Conservation (phyloP, 441 rosid genomes). For the Gossypium trilobum region DNA sequence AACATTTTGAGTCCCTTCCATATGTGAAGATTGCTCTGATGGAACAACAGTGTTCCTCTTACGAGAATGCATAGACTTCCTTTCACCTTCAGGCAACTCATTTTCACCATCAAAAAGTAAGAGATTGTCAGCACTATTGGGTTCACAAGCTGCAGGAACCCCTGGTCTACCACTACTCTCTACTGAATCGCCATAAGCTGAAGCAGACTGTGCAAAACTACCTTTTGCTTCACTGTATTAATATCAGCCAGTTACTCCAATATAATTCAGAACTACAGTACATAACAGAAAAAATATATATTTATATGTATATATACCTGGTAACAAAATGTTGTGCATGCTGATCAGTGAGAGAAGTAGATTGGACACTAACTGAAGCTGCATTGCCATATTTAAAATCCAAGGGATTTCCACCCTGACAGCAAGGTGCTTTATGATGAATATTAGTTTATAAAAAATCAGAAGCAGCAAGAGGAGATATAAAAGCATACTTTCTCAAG, state of each 20-base stretch:
- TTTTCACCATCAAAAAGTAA: constrained; percentile 73
- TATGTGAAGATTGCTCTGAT: constrained; percentile 60
- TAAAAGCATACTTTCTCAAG: constrained; percentile 78
- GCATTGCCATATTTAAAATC: constrained; percentile 76
- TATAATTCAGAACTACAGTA: constrained; percentile 7
- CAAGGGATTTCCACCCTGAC: constrained; percentile 97
- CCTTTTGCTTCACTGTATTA: constrained; percentile 81
- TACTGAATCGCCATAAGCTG: constrained; percentile 90
- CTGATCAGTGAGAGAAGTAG: constrained; percentile 80
- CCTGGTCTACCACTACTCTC: constrained; percentile 95
- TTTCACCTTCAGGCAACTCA: constrained; percentile 54
- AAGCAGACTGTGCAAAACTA: constrained; percentile 85
- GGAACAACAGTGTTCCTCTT: constrained; percentile 46
- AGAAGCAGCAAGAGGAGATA: constrained; percentile 20
- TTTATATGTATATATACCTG: constrained; percentile 41
- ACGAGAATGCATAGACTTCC: constrained; percentile 37
- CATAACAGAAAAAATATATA: constrained; percentile 20
- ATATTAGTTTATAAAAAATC: constrained; percentile 7
- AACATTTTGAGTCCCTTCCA: constrained; percentile 51
- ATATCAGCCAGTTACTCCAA: constrained; percentile 23
- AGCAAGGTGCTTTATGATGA: constrained; percentile 20
- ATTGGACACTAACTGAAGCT: constrained; percentile 80
- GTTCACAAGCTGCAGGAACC: constrained; percentile 60
- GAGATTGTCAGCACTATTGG: constrained; percentile 81
- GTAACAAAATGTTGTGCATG: constrained; percentile 71